Evolutionary conservation across 179 eudicot genomes (phyloP), one percentile per base, ranked within the genome.

Genomic region (Spergularia azorica): DNA sequence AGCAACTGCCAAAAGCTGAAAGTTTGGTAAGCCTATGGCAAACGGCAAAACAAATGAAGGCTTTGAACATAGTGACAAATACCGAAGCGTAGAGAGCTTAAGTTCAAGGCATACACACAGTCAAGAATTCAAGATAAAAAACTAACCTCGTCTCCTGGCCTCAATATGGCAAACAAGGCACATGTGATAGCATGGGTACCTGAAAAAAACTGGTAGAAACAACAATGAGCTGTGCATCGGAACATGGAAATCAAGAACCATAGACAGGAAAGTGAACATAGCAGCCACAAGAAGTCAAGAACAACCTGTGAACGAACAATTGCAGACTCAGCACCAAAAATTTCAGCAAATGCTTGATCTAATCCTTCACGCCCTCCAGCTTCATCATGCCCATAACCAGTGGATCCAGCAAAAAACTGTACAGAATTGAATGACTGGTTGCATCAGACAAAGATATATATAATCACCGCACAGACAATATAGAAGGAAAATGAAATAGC

Each of bases 151-250:
- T 95, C 92, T 52, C 95, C 93, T 18, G 98, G 98, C 86, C 98
- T 88, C 57, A 95, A 84, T 70, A 95, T 89, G 81, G 96, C 97
- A 89, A 95, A 95, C 83, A 95, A 83, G 38, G 97, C 98, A 88
- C 98, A 95, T 59, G 97, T 91, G 84, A 95, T 95, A 48, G 98
- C 98, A 89, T 95, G 98, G 75, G 98, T 95, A 63, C 98, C 98
- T 83, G 98, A 95, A 85, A 95, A 95, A 81, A 93, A 95, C 98
- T 95, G 91, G 80, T 70, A 16, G 39, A 71, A 82, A 17, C 5
- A 73, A 65, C 55, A 67, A 63, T 70, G 63, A 46, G 72, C 20
- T 57, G 60, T 39, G 59, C 20, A 15, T 3, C 18, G 38, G 8
- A 38, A 72, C 58, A 57, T 54, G 67, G 38, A 55, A 38, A 63